phyloP scores from a whole-genome alignment of 2,329 filamentous ascomycete genomes.

The Alternaria gansuensis region DNA sequence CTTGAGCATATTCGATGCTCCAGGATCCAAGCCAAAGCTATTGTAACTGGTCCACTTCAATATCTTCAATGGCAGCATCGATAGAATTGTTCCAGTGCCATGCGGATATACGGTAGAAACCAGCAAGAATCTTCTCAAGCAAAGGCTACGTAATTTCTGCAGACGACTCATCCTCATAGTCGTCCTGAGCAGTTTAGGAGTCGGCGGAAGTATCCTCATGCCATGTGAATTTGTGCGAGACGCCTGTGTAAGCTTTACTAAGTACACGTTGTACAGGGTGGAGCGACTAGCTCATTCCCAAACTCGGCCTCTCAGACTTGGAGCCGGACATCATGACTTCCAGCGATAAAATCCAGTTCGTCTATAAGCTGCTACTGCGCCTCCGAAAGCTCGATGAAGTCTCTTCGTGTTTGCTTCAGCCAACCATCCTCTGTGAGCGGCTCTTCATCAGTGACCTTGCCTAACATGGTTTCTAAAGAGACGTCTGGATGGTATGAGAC shows the following conservation, averaged over 20 bases:
- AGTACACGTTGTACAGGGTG: not conserved
- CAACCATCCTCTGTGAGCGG: constrained; percentile 27
- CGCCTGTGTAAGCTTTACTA: not conserved
- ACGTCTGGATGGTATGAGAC: not conserved
- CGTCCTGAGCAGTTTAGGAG: not conserved
- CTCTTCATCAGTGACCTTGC: constrained; percentile 19
- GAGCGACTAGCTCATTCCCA: constrained; percentile 3
- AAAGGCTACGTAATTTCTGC: not conserved
- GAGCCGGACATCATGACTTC: constrained; percentile 39
- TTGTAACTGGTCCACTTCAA: not conserved
- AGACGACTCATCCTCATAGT: not conserved
- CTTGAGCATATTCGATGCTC: no score
- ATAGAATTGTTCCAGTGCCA: not conserved
- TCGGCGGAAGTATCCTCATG: not conserved
- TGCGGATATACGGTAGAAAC: not conserved
- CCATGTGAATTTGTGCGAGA: not conserved
- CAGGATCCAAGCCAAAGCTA: no score
- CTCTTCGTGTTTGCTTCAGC: constrained; percentile 32
- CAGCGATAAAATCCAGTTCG: constrained; percentile 43
- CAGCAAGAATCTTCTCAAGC: not conserved
- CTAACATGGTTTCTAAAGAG: constrained; percentile 5
- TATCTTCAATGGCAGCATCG: not conserved
- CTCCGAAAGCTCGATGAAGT: constrained; percentile 35
- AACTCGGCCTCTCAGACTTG: constrained; percentile 13
- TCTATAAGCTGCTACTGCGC: constrained; percentile 34